phyloP scores from a whole-genome alignment of 345 rosid species.

The Eutrema yunnanense region DNA sequence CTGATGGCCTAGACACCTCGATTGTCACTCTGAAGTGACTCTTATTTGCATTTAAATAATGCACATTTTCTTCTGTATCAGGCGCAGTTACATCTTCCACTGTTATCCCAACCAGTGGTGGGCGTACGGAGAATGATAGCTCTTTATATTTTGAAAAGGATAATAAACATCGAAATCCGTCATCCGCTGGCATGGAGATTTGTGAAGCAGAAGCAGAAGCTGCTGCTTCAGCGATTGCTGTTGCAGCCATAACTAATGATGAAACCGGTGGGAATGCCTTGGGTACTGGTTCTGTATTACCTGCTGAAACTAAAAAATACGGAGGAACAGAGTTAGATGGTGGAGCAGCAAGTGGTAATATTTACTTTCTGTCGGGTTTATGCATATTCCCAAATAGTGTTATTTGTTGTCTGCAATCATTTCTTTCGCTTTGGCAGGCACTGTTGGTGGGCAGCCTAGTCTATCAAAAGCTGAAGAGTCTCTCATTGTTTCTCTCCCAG shows the following conservation, averaged over 20 bases:
- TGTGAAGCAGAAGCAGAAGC: slow-evolving; percentile 87
- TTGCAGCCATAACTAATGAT: slow-evolving; percentile 85
- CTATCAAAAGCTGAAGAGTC: slow-evolving; percentile 79
- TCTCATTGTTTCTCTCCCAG: slow-evolving; percentile 83
- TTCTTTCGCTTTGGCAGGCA: slow-evolving; percentile 38
- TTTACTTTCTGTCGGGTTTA: not conserved
- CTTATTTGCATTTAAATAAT: not conserved
- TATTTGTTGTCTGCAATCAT: not conserved
- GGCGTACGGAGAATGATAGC: slow-evolving; percentile 44
- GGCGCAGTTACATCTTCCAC: slow-evolving; percentile 96
- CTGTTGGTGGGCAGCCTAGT: slow-evolving; percentile 44
- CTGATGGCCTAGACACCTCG: slow-evolving; percentile 4
- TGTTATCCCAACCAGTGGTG: slow-evolving; percentile 47
- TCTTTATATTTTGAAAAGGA: slow-evolving; percentile 68
- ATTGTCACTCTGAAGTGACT: slow-evolving; percentile 26
- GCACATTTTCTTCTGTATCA: slow-evolving; percentile 23
- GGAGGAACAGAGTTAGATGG: slow-evolving; percentile 46
- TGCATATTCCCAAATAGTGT: slow-evolving; percentile 6
- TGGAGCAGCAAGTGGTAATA: slow-evolving; percentile 36
- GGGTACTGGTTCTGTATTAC: slow-evolving; percentile 41
- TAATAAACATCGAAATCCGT: slow-evolving; percentile 37
- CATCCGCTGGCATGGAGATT: slow-evolving; percentile 59
- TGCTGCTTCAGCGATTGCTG: slow-evolving; percentile 91
- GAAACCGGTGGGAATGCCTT: slow-evolving; percentile 54
- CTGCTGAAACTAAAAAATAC: slow-evolving; percentile 54